Evolutionary conservation across 352 stramenopile species (phyloP).

Genomic region (Globisporangium cederbergense): DNA sequence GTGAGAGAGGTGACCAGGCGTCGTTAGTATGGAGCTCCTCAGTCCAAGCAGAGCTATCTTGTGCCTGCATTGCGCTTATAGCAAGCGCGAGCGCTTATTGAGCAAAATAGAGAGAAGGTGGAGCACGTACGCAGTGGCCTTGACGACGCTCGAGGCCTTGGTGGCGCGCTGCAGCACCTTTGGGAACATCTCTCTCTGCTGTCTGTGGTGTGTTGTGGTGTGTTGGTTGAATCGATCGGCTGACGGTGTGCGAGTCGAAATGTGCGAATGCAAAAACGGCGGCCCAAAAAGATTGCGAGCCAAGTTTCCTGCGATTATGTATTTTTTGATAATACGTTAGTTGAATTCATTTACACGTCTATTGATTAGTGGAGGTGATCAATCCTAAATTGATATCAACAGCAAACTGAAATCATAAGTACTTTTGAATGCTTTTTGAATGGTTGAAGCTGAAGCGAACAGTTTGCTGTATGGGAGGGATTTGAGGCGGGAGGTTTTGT

Average conservation of each 20-base stretch:
- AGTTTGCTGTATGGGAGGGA: neutral
- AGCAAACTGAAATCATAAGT: too few relatives aligned
- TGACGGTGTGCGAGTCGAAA: neutral
- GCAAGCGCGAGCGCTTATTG: neutral
- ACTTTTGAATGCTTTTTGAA: neutral
- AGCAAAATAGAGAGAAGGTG: neutral
- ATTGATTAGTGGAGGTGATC: neutral
- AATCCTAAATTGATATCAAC: too few relatives aligned
- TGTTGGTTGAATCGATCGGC: neutral
- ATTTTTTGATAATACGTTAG: too few relatives aligned
- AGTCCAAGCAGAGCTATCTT: neutral
- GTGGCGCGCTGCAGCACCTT: slow-evolving; percentile 17
- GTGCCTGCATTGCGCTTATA: neutral
- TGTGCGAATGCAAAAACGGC: neutral
- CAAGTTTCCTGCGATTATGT: neutral
- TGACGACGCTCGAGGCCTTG: slow-evolving; percentile 13
- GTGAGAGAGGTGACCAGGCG: neutral
- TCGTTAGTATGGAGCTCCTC: neutral
- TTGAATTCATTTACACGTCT: neutral
- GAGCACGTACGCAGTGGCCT: slow-evolving; percentile 12
- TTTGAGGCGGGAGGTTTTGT: neutral
- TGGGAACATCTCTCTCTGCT: slow-evolving; percentile 9
- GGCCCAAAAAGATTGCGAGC: neutral
- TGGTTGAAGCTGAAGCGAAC: neutral
- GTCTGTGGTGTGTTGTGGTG: neutral